These are phyloP conservation scores for Echeveria elegans DNA, from an alignment of 164 flowering plant species.

Conservation along the genomic window DNA sequence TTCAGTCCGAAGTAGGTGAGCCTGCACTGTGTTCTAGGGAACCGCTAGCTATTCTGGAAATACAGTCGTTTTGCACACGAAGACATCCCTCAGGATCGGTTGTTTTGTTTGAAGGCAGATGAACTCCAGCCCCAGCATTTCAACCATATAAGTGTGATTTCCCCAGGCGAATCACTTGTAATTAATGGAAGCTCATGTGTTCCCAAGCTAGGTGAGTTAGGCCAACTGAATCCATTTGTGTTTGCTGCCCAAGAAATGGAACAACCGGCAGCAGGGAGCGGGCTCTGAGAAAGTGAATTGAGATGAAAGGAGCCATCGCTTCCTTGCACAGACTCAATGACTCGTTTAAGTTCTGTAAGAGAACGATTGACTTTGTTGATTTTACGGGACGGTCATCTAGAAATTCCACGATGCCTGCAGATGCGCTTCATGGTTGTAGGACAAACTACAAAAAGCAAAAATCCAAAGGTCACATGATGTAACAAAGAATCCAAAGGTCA, in stretches of 20 bases:
- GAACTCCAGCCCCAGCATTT: slow-evolving; percentile 21
- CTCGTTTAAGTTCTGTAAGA: slow-evolving; percentile 73
- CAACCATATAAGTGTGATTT: slow-evolving; percentile 23
- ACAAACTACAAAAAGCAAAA: slow-evolving; percentile 20
- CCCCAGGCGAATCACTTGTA: slow-evolving; percentile 19
- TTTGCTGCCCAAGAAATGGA: slow-evolving; percentile 53
- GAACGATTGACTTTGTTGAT: slow-evolving; percentile 93
- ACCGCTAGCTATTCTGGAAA: slow-evolving; percentile 16
- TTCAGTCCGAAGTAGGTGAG: slow-evolving; percentile 68
- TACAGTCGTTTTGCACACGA: slow-evolving; percentile 16
- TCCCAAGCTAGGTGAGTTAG: slow-evolving; percentile 22
- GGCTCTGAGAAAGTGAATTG: slow-evolving; percentile 41
- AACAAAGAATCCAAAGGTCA: neutral
- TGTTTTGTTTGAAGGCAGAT: slow-evolving; percentile 13
- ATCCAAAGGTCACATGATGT: neutral
- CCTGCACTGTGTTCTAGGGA: slow-evolving; percentile 66
- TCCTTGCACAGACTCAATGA: slow-evolving; percentile 92
- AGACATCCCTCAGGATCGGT: slow-evolving; percentile 19
- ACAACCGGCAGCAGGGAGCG: slow-evolving; percentile 55
- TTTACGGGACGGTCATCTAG: slow-evolving; percentile 97
- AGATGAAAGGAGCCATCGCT: slow-evolving; percentile 58
- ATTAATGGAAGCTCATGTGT: slow-evolving; percentile 25
- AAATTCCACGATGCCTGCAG: slow-evolving; percentile 93
- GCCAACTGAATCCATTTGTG: slow-evolving; percentile 33
- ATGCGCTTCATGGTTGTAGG: slow-evolving; percentile 99